A percentile compares a stretch with the other conserved stretches of the same genome.
These are phyloP conservation scores for Brassica napus DNA, from an alignment of 345 rosid genomes.

Conservation along the genomic window DNA sequence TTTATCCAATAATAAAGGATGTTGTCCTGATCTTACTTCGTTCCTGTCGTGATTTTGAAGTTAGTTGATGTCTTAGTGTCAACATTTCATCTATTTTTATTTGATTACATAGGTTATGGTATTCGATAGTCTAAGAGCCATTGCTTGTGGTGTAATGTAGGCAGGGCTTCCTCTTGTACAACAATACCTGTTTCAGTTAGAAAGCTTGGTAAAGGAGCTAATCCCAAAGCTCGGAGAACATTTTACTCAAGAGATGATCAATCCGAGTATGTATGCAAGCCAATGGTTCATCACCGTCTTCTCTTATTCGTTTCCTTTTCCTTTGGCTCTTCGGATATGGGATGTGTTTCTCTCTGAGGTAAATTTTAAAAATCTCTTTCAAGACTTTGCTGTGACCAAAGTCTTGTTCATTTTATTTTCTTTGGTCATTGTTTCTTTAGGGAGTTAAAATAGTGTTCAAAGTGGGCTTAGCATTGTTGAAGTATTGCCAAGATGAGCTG, in stretches of 20 bases:
- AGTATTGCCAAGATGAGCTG: constrained; percentile 87
- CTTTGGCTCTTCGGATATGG: constrained; percentile 96
- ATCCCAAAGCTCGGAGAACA: constrained; percentile 94
- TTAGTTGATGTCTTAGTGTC: not conserved
- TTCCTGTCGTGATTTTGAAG: not conserved
- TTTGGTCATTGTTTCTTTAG: constrained; percentile 41
- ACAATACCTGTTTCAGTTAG: constrained; percentile 83
- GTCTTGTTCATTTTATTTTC: not conserved
- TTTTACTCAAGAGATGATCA: constrained; percentile 82
- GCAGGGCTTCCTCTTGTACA: constrained; percentile 97
- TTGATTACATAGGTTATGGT: not conserved
- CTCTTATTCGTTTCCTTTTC: constrained; percentile 93
- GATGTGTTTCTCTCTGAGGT: constrained; percentile 96
- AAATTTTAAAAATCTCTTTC: constrained; percentile 18
- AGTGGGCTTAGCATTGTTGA: constrained; percentile 87
- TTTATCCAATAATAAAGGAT: not conserved
- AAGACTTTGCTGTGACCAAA: not conserved
- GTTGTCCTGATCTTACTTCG: not conserved
- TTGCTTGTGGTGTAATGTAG: constrained; percentile 42
- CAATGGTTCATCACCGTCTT: constrained; percentile 98
- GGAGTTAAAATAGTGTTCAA: constrained; percentile 93
- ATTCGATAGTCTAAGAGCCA: not conserved
- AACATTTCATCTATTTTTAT: not conserved
- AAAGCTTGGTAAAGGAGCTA: constrained; percentile 69
- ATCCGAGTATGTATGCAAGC: constrained; percentile 98